phyloP scores from a whole-genome alignment of 2,329 filamentous ascomycete species.

The Gyromitra esculenta region DNA sequence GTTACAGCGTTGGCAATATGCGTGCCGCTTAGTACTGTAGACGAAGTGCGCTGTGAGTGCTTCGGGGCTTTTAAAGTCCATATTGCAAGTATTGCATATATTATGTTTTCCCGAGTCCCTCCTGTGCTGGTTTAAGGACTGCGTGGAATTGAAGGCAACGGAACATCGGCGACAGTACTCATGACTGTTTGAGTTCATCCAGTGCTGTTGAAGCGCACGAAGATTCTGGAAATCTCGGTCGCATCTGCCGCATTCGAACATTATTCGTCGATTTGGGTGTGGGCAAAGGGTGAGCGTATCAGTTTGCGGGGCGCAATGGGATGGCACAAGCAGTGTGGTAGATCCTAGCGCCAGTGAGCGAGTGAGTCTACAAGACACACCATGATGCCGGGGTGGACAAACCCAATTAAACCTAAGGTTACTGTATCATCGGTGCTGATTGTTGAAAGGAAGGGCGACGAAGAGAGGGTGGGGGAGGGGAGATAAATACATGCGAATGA shows the following conservation, averaged over 20 bases:
- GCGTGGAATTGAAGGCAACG: constrained; percentile 28
- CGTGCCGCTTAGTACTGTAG: constrained; percentile 28
- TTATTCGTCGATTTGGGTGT: constrained; percentile 13
- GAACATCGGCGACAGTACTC: constrained; percentile 38
- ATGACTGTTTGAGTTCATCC: constrained; percentile 30
- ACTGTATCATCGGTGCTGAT: background rate
- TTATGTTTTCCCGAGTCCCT: constrained; percentile 34
- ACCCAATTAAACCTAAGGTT: constrained; percentile 2
- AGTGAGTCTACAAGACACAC: constrained; percentile 5
- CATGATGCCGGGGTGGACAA: background rate
- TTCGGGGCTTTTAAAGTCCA: constrained; percentile 42
- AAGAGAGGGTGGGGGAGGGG: background rate
- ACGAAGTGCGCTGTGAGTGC: constrained; percentile 40
- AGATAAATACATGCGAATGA: background rate
- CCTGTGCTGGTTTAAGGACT: constrained; percentile 36
- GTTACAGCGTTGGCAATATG: constrained; percentile 45
- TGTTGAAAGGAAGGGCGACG: background rate
- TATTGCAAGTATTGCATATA: constrained; percentile 41
- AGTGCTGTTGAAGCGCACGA: constrained; percentile 39
- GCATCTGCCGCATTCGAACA: constrained; percentile 34
- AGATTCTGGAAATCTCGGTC: constrained; percentile 22
- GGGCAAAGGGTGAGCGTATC: background rate
- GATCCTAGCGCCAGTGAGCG: constrained; percentile 18
- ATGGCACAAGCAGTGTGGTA: background rate
- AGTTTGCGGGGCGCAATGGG: background rate